Evolutionary conservation across 495 filamentous ascomycete genomes (phyloP).

Genomic region (Neurospora terricola): DNA sequence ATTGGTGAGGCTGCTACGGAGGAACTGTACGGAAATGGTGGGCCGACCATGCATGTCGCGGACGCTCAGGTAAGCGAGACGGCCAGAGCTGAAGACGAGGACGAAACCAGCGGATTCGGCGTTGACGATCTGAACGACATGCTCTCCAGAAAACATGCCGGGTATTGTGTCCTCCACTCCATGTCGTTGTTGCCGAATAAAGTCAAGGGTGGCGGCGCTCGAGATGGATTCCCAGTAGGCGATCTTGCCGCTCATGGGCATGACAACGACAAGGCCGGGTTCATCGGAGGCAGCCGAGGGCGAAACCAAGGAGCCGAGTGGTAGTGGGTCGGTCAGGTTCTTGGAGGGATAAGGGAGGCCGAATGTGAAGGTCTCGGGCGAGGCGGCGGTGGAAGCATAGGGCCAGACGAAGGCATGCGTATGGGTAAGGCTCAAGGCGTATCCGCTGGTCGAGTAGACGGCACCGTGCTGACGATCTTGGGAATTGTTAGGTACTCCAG

Average conservation of each 20-base stretch:
- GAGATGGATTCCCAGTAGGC: slow-evolving; percentile 93
- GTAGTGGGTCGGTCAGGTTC: slow-evolving; percentile 52
- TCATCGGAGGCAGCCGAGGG: slow-evolving; percentile 61
- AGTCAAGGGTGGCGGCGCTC: slow-evolving; percentile 63
- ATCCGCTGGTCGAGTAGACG: slow-evolving; percentile 53
- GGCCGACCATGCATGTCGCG: slow-evolving; percentile 80
- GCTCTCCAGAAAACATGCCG: slow-evolving; percentile 68
- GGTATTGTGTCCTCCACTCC: slow-evolving; percentile 65
- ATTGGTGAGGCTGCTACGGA: slow-evolving; percentile 49
- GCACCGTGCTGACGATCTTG: slow-evolving; percentile 50
- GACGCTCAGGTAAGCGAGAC: slow-evolving; percentile 74
- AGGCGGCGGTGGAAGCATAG: slow-evolving; percentile 55
- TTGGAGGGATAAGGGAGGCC: slow-evolving; percentile 64
- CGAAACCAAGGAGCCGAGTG: slow-evolving; percentile 69
- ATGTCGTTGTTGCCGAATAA: slow-evolving; percentile 64
- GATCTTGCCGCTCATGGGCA: slow-evolving; percentile 72
- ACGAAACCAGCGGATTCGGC: slow-evolving; percentile 78
- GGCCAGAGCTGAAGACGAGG: slow-evolving; percentile 69
- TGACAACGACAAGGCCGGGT: slow-evolving; percentile 75
- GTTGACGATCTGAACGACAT: slow-evolving; percentile 63
- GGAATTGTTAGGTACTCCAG: slow-evolving; percentile 12
- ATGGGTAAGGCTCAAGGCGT: slow-evolving; percentile 70
- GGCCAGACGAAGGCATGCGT: slow-evolving; percentile 82
- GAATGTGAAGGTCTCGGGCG: slow-evolving; percentile 64
- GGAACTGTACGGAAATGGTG: slow-evolving; percentile 60